Base-by-base conservation (phyloP, 768 basidiomycete species). In the Amanita molliuscula region DNA sequence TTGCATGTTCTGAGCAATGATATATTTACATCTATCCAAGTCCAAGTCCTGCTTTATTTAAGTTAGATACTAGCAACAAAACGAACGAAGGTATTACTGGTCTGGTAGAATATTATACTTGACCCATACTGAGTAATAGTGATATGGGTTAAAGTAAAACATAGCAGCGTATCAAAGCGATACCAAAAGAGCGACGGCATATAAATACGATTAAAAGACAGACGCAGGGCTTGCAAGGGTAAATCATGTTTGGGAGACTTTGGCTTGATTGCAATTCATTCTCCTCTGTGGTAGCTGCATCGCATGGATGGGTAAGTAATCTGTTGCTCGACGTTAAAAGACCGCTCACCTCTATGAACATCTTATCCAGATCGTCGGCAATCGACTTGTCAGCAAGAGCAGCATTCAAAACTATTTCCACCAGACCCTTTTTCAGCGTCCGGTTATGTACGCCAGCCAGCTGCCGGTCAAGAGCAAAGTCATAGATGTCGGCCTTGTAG, bases 351-450 rank as follows among this genome's bases (percentile, higher is more conserved):
- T 46, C 21, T 9, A 9, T 34, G 10, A 46, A 34, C 44, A 46
- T 47, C 21, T 37, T 34, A 25, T 47, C 46, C 18, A 47, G 35
- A 6, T 37, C 46, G 4, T 25, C 11, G 8, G 33, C 46, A n/a
- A 47, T 35, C n/a, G 35, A 35, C 35, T 47, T 37, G 25, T 47
- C 46, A 26, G 46, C 35, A 26, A 47, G 36, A 15, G 46, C 46
- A 18, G 46, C 46, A n/a, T 35, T 47, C 15, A 36, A 5, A 10
- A 37, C 35, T 35, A 47, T 25, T 16, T 21, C 25, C 15, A 37
- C 46, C n/a, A 47, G 35, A 28, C 33, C 48, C 41, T 40, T 23
- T 38, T 48, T 48, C 16, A 48, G 15, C 48, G 48, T 41, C 38
- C 48, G 48, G 11, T 41, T 48, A 28, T 36, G 36, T 9, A 48